A percentile compares a stretch with the other conserved stretches of the same genome.
phyloP scores from a whole-genome alignment of 305 asterid species.

The Fraxinus angustifolia region DNA sequence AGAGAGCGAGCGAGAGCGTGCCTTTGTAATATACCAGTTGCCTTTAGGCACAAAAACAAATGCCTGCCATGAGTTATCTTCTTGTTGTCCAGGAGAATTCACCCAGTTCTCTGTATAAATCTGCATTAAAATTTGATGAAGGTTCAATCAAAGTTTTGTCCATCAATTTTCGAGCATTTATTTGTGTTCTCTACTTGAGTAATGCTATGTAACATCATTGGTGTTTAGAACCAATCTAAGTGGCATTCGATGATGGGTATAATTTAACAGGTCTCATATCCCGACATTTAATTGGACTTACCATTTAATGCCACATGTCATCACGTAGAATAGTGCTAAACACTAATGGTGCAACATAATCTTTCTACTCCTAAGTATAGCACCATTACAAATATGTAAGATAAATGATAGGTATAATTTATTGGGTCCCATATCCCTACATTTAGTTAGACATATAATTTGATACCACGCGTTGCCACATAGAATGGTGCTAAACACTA shows the following conservation, averaged over 20 bases:
- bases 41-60: constrained; percentile 76
- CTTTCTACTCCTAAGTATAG: background rate
- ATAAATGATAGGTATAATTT: background rate
- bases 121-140: constrained; percentile 41
- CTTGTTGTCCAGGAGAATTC: constrained; percentile 92
- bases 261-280: background rate
- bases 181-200: background rate
- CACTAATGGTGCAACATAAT: background rate
- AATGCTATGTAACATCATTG: background rate
- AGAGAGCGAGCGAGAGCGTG: constrained; percentile 32
- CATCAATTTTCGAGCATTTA: background rate
- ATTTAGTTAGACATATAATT: background rate
- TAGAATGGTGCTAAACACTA: background rate
- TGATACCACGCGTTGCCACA: background rate
- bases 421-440: background rate
- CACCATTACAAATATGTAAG: background rate
- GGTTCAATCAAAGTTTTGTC: constrained; percentile 14
- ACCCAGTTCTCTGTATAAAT: constrained; percentile 98
- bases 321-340: background rate
- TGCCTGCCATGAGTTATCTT: constrained; percentile 99
- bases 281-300: background rate
- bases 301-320: background rate
- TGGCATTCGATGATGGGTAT: background rate
- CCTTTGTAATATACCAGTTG: constrained; percentile 91
- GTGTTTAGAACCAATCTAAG: background rate